These are phyloP conservation scores for Amaranthus cruentus DNA, from an alignment of 148 eudicot genomes.

Conservation along the genomic window DNA sequence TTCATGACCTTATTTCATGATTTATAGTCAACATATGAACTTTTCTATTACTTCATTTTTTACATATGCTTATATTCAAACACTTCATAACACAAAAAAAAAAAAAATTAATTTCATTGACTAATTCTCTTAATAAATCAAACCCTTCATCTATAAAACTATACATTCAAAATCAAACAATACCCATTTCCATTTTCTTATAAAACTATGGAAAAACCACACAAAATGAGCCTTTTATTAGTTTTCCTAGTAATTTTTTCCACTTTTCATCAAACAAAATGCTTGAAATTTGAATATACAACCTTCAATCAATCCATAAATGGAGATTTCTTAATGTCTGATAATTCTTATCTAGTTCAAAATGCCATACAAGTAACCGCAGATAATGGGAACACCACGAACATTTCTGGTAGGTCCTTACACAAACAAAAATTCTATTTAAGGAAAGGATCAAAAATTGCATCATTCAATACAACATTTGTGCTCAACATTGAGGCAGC, in stretches of 20 bases:
- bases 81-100: too few species aligned
- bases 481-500: conserved; percentile 15
- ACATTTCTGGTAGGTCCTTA: conserved; percentile 21
- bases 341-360: neutral
- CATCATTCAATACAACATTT: conserved; percentile 32
- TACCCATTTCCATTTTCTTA: too few species aligned
- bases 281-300: conserved; percentile 16
- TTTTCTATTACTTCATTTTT: too few species aligned
- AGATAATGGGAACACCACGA: conserved; percentile 3
- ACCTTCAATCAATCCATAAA: neutral
- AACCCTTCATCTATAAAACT: too few species aligned
- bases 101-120: too few species aligned
- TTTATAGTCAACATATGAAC: too few species aligned
- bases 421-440: conserved; percentile 10
- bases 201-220: too few species aligned
- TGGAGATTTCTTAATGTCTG: neutral
- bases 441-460: conserved; percentile 8
- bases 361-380: conserved; percentile 34
- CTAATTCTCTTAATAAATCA: too few species aligned
- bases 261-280: neutral
- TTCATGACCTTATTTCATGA: too few species aligned
- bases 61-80: too few species aligned
- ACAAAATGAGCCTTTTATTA: neutral
- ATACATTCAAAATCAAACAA: too few species aligned
- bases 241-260: neutral